A percentile compares a stretch with the other conserved stretches of the same genome.
These are phyloP conservation scores for Zygotorulaspora danielsina DNA, from an alignment of 805 yeast genomes.

Conservation along the genomic window DNA sequence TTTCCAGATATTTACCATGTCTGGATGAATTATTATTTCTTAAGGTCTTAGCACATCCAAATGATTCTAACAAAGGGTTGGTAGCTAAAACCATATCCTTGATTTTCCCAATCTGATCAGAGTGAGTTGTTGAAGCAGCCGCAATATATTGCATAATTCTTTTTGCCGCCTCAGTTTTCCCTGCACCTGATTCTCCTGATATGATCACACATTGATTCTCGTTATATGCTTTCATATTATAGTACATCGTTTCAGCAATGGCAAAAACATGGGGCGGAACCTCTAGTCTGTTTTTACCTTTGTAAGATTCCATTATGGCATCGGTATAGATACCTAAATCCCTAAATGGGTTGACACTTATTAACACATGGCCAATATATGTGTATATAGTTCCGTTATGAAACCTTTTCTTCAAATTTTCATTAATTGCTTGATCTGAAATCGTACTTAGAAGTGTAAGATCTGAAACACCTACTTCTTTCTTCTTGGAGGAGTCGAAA, in stretches of 20 bases:
- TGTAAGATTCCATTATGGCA: constrained; percentile 66
- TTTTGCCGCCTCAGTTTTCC: constrained; percentile 97
- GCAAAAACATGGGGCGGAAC: constrained; percentile 98
- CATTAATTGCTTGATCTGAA: constrained; percentile 88
- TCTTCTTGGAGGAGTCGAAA: constrained; percentile 80
- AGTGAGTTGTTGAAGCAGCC: constrained; percentile 63
- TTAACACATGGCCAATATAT: constrained; percentile 88
- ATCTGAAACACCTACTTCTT: constrained; percentile 98
- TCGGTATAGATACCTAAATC: constrained; percentile 94
- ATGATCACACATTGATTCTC: constrained; percentile 97
- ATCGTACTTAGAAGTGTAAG: constrained; percentile 83
- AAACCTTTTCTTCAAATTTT: constrained; percentile 83
- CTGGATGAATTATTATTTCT: constrained; percentile 97
- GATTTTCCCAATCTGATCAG: constrained; percentile 72
- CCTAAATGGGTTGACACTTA: constrained; percentile 93
- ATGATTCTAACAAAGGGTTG: constrained; percentile 95
- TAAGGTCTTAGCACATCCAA: constrained; percentile 97
- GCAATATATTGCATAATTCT: constrained; percentile 97
- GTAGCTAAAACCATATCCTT: constrained; percentile 98
- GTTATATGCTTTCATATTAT: constrained; percentile 87
- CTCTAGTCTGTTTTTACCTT: constrained; percentile 90
- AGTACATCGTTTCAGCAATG: constrained; percentile 95
- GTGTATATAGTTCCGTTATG: constrained; percentile 88
- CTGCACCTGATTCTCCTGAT: constrained; percentile 97
- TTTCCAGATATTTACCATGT: constrained; percentile 94